These are phyloP conservation scores for Sugiyamaella castrensis DNA, from an alignment of 1,139 yeast genomes.

Conservation along the genomic window DNA sequence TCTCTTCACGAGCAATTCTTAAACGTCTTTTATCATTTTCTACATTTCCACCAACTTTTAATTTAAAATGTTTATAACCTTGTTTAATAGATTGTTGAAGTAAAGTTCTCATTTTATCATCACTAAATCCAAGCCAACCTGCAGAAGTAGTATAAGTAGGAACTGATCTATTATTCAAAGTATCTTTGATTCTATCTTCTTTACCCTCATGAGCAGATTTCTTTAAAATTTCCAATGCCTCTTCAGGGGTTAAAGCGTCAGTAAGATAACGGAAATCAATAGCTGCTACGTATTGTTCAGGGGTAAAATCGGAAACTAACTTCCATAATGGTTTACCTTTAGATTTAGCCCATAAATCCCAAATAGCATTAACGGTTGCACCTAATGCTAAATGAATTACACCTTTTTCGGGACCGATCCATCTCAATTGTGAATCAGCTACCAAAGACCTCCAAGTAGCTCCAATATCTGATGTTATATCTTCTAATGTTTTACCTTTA, in stretches of 20 bases:
- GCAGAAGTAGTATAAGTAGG: constrained; percentile 47
- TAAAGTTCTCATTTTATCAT: constrained; percentile 40
- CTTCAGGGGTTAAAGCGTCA: constrained; percentile 43
- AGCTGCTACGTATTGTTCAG: constrained; percentile 44
- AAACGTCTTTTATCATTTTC: constrained; percentile 40
- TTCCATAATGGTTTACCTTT: constrained; percentile 42
- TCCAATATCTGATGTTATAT: constrained; percentile 39
- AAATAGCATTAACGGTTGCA: constrained; percentile 39
- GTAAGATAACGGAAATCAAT: constrained; percentile 45
- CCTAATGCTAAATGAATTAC: constrained; percentile 40
- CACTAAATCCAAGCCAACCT: constrained; percentile 46
- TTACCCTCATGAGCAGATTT: constrained; percentile 35
- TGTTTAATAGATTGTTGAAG: constrained; percentile 37
- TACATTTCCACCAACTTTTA: constrained; percentile 43
- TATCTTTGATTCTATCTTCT: constrained; percentile 37
- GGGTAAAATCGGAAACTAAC: constrained; percentile 41
- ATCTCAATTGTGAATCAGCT: constrained; percentile 40
- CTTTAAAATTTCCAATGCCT: constrained; percentile 37
- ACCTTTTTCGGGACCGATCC: constrained; percentile 45
- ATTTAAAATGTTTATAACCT: constrained; percentile 44
- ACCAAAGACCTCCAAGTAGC: constrained; percentile 41
- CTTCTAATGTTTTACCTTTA: constrained; percentile 34
- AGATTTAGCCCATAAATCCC: constrained; percentile 43
- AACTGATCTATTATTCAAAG: constrained; percentile 39
- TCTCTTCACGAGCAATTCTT: constrained; percentile 40